Base-by-base conservation (phyloP, 495 filamentous ascomycete genomes). In the Evansstolkia leycettana region DNA sequence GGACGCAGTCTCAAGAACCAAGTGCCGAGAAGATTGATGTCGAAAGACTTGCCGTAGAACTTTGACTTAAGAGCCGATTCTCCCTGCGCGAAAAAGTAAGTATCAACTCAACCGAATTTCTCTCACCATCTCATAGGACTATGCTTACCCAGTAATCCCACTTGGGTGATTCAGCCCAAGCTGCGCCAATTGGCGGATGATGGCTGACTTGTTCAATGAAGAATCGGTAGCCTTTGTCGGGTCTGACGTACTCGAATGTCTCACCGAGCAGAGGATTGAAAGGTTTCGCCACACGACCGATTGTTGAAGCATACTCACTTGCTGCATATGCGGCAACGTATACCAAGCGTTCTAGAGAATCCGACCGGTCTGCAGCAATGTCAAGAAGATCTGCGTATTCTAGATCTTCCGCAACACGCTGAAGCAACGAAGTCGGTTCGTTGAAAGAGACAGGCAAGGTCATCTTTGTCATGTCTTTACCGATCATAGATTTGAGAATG, bases 381-480 rank as follows among this genome's bases (percentile, higher is more conserved):
- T 98, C 83, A 34, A 98, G 69, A 7, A 96, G 75, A 48, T 98
- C 84, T 2, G 86, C 80, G 48, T 98, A 98, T 60, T 98, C 90
- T 78, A 98, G 82, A 50, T 98, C 90, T 61, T 98, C 90, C 2
- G 84, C 84, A 18, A 93, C 87, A 50, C 90, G 83, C 49, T 96
- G 87, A 14, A 98, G 73, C n/a, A 98, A 63, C 12, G 90, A 96
- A 8, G 90, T 98, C 9, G 92, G 92, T 58, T 98, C 90, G 55
- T 98, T 98, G 65, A 98, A 98, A 8, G 90, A 94, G 4, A 98
- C 90, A 0, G 90, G 90, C 3, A 98, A 69, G 2, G 90, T 98
- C 90, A 98, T 96, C 64, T 87, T 95, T 13, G 90, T 98, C 90
- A 98, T 96, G 53, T 98, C 90, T 55, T 96, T 98, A 37, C 90